Percentiles rank a stretch among this genome's conserved stretches.
These are phyloP conservation scores for Sclerotinia sclerotiorum DNA, from an alignment of 2,329 filamentous ascomycete species.

Conservation along the genomic window DNA sequence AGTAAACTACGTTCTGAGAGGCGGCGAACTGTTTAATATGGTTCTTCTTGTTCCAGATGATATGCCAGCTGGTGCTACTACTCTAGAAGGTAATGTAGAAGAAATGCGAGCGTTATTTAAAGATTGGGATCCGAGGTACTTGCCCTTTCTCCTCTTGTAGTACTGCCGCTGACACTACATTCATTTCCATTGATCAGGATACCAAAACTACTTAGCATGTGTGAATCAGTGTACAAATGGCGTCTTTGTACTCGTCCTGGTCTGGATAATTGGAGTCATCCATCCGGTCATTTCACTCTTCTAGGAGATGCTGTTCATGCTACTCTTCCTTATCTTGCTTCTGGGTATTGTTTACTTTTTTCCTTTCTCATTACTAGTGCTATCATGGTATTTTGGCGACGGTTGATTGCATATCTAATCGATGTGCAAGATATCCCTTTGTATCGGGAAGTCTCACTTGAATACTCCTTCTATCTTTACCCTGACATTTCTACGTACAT, in stretches of 20 bases:
- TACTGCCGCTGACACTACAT: no score
- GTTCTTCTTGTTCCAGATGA: conserved; percentile 46
- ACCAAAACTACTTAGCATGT: conserved; percentile 56
- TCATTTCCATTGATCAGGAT: conserved; percentile 37
- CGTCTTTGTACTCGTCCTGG: conserved; percentile 56
- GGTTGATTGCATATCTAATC: not conserved
- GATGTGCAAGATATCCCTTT: not conserved
- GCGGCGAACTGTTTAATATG: conserved; percentile 48
- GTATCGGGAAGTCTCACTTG: not conserved
- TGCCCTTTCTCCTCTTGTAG: not conserved
- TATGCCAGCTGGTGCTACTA: conserved; percentile 41
- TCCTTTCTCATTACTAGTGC: not conserved
- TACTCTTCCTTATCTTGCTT: conserved; percentile 61
- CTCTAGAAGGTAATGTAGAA: conserved; percentile 44
- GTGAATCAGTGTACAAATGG: conserved; percentile 61
- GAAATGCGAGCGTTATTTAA: conserved; percentile 47
- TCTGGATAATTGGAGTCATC: conserved; percentile 57
- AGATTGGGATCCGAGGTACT: conserved; percentile 45
- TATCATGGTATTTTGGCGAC: not conserved
- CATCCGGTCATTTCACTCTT: conserved; percentile 56
- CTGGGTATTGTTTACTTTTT: conserved; percentile 31
- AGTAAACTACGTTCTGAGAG: conserved; percentile 49
- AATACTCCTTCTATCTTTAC: not conserved
- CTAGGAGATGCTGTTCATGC: conserved; percentile 65
- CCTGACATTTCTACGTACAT: not conserved